Evolutionary conservation across 2,329 filamentous ascomycete species (phyloP).

Genomic region (Epichloe sp.): DNA sequence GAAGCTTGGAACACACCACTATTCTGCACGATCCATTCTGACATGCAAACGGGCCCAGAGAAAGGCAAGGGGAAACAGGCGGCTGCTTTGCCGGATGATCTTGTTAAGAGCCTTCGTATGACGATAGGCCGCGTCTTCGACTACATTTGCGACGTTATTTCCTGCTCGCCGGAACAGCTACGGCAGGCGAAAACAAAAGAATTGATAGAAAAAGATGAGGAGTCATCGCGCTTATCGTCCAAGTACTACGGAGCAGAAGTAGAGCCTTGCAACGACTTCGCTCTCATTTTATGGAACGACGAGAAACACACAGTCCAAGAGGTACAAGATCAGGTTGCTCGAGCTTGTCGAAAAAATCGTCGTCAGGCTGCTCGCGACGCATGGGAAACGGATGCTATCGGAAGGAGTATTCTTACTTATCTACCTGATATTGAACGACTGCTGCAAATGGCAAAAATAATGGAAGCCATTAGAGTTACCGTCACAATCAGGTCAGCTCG

Average conservation of each 20-base stretch:
- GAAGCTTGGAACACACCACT: conserved; percentile 87
- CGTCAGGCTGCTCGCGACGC: conserved; percentile 62
- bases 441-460: conserved; percentile 65
- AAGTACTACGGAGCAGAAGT: conserved; percentile 51
- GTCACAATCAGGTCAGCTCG: conserved; percentile 87
- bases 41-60: conserved; percentile 31
- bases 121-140: conserved; percentile 79
- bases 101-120: conserved; percentile 66
- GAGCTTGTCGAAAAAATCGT: conserved; percentile 66
- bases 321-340: conserved; percentile 77
- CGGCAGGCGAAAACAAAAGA: conserved; percentile 72
- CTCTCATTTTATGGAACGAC: conserved; percentile 89
- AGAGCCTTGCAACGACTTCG: conserved; percentile 48
- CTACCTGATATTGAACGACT: conserved; percentile 58
- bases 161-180: conserved; percentile 91
- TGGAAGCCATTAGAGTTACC: conserved; percentile 92
- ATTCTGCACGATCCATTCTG: conserved; percentile 86
- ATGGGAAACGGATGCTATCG: conserved; percentile 78
- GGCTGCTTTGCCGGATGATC: conserved; percentile 55
- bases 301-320: conserved; percentile 95
- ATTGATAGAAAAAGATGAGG: conserved; percentile 69
- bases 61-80: conserved; percentile 51
- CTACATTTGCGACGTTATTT: conserved; percentile 95
- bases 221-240: conserved; percentile 59
- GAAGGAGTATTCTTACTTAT: conserved; percentile 73